These are phyloP conservation scores for Vararia minispora DNA, from an alignment of 768 basidiomycete species.

Conservation along the genomic window DNA sequence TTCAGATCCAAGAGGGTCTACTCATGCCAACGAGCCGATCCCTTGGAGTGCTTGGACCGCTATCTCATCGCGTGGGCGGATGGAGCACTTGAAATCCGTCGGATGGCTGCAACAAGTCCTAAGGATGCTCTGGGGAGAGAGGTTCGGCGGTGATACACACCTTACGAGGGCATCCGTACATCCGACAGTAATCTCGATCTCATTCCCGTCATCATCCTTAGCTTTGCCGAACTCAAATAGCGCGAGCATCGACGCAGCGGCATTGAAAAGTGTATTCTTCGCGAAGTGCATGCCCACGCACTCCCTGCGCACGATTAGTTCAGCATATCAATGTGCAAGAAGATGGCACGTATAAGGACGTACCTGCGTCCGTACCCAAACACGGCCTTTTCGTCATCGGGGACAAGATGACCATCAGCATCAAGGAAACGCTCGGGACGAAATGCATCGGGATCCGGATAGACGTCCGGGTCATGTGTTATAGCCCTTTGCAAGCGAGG, in stretches of 20 bases:
- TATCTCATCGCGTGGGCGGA: too few relatives aligned
- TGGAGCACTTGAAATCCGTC: too few relatives aligned
- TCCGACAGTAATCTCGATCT: slow-evolving; percentile 1
- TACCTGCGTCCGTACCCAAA: slow-evolving; percentile 10
- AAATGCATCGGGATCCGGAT: slow-evolving; percentile 19
- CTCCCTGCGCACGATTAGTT: too few relatives aligned
- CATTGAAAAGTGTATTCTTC: slow-evolving; percentile 11
- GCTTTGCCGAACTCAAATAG: slow-evolving; percentile 7
- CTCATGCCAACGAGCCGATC: too few relatives aligned
- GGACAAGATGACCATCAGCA: background rate
- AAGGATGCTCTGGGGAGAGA: too few relatives aligned
- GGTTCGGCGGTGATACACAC: too few relatives aligned
- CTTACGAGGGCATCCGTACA: background rate
- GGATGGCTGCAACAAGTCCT: too few relatives aligned
- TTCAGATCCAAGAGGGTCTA: too few relatives aligned
- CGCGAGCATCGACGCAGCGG: slow-evolving; percentile 7
- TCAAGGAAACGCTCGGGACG: slow-evolving; percentile 19
- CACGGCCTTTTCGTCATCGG: background rate
- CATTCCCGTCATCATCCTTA: slow-evolving; percentile 7
- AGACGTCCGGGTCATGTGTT: slow-evolving; percentile 17
- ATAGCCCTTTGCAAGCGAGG: too few relatives aligned
- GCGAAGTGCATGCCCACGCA: slow-evolving; percentile 16
- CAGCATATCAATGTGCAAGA: too few relatives aligned
- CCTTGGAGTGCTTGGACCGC: too few relatives aligned
- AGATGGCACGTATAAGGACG: too few relatives aligned